Evolutionary conservation across 257 asterid species (phyloP), one percentile per base, ranked within the genome.

Genomic region (Plectranthus barbatus): DNA sequence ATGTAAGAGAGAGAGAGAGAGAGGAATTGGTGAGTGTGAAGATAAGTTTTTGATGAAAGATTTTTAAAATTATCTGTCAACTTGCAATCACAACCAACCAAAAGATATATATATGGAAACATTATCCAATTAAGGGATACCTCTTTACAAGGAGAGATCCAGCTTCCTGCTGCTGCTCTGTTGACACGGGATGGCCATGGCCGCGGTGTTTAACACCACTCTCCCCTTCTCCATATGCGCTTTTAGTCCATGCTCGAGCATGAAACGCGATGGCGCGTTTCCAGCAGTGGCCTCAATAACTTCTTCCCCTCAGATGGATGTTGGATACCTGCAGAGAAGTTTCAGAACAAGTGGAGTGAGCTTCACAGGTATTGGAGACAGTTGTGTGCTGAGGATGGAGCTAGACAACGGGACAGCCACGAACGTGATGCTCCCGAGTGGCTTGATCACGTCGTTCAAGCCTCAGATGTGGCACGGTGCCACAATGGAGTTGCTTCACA

Each of bases 381-480:
- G 77, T 18, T 80, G 80, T 24, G 80, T 82, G 0, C 66, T 83
- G 66, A 76, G 69, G 41, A 76, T 90, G 91, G 79, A 81, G 4
- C 82, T 80, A 13, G 87, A 78, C 50, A 78, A 83, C 10, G 89
- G 94, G 56, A 86, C 77, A 19, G 56, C 84, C 3, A 78, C 85
- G 49, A 83, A 62, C 18, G n/a, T 90, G 56, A 83, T 90, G 89
- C 90, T 86, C 53, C 97, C 95, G 2, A 74, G 76, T 72, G 97
- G 97, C 41, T 68, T 86, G 60, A 74, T 90, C 77, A 90, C 95
- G 45, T 90, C 97, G 2, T 84, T 76, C 69, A 86, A 84, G 76
- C 68, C 93, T 44, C 74, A 73, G 49, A 83, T 86, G 97, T 90
- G 97, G 95, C 95, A 90, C 15, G 90, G 94, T 13, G 90, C 83